These are phyloP conservation scores for Eucalyptus guilfoylei DNA, from an alignment of 345 rosid genomes.

Conservation along the genomic window DNA sequence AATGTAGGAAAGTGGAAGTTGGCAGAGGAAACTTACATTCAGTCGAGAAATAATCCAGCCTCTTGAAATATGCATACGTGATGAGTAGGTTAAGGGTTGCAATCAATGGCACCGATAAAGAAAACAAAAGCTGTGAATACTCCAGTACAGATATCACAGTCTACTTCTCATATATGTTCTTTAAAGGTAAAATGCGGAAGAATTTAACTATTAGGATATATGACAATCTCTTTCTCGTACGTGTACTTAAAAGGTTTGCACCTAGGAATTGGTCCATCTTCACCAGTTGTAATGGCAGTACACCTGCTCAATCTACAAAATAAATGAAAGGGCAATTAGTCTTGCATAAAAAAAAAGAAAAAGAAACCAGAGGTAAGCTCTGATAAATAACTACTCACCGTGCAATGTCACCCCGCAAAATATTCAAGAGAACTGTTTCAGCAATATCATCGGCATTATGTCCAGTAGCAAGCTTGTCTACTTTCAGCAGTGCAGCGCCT, in stretches of 20 bases:
- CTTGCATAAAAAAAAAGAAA: not conserved
- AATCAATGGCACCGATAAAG: not conserved
- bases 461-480: conserved; percentile 85
- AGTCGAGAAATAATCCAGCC: conserved; percentile 98
- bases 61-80: conserved; percentile 98
- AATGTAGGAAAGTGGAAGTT: not conserved
- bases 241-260: conserved; percentile 97
- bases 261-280: conserved; percentile 94
- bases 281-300: conserved; percentile 82
- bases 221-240: conserved; percentile 93
- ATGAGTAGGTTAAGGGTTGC: conserved; percentile 37
- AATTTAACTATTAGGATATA: conserved; percentile 53
- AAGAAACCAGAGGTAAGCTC: not conserved
- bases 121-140: not conserved
- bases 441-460: conserved; percentile 98
- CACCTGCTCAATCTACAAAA: conserved; percentile 71
- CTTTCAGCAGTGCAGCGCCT: conserved; percentile 80
- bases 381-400: conserved; percentile 25
- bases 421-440: conserved; percentile 84
- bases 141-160: not conserved
- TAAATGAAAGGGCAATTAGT: not conserved
- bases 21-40: conserved; percentile 53
- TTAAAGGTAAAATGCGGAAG: not conserved
- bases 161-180: not conserved
- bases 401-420: conserved; percentile 89